Base-by-base conservation (phyloP, 1,139 yeast genomes). In the Pneumocystis sp. region DNA sequence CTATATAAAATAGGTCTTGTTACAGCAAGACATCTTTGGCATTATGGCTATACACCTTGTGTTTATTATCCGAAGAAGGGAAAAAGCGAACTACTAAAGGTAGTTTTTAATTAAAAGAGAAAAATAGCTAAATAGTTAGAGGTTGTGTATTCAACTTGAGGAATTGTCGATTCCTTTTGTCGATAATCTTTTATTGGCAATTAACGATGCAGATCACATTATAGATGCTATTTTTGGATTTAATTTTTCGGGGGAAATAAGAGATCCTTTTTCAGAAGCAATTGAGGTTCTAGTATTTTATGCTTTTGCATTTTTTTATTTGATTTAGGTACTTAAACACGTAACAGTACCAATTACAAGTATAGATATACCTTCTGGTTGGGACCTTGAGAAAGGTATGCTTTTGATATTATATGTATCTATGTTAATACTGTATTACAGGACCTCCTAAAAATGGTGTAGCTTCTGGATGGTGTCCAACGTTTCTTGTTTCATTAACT, bases 301-400 rank as follows among this genome's bases (percentile, higher is more conserved):
- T 80, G 3, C 70, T 77, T 17, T 63, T 65, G 3, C 67, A 68
- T 50, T 68, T 70, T 6, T 39, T 59, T 29, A 39, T 12, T 42
- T 29, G 12, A 25, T 39, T 12, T 31, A 59, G 45, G 21, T 21
- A 25, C 61, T 66, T n/a, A 40, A 63, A 12, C 44, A 50, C 35
- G 34, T 65, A 17, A 42, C 60, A 29, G 68, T 70, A 45, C 90
- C 89, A 0, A 82, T 91, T 2, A 83, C 89, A 0, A 84, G 96
- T 0, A 88, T 93, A 0, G 98, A 93, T 73, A 84, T 91, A 59
- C 98, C 98, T 0, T 87, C 96, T 0, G 96, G 97, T 0, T 93
- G 98, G 98, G 95, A 90, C 25, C 12, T 61, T 25, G 56, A 50
- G 21, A 61, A 61, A 44, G 63, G 50, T 40, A 59, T 3, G 10